These are phyloP conservation scores for Boletus speciosus DNA, from an alignment of 768 basidiomycete genomes.

Conservation along the genomic window DNA sequence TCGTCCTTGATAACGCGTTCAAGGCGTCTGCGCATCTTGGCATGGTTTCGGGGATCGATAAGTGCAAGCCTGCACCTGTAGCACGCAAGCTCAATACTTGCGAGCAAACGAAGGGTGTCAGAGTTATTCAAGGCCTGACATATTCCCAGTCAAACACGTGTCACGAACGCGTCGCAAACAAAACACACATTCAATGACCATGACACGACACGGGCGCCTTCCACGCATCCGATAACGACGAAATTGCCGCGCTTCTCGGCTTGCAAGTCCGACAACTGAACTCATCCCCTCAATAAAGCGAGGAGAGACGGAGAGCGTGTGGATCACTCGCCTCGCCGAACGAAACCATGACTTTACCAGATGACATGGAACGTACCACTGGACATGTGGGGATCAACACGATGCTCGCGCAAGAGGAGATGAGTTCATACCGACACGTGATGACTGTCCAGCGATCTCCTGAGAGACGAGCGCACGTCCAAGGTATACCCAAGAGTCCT, in stretches of 20 bases:
- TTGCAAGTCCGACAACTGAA: conserved; percentile 65
- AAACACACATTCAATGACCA: conserved; percentile 77
- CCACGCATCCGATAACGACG: conserved; percentile 77
- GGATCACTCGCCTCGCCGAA: conserved; percentile 61
- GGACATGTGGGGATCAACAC: conserved; percentile 6
- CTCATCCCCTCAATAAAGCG: background rate
- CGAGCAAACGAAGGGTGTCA: conserved; percentile 76
- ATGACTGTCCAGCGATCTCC: conserved; percentile 70
- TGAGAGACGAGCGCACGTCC: conserved; percentile 76
- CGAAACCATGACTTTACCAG: conserved; percentile 63
- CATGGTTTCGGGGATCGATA: conserved; percentile 62
- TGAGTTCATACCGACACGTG: conserved; percentile 66
- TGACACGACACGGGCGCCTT: conserved; percentile 69
- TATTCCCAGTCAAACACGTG: conserved; percentile 10
- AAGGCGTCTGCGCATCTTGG: conserved; percentile 64
- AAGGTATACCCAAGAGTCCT: conserved; percentile 77
- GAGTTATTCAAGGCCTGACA: conserved; percentile 75
- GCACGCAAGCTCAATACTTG: conserved; percentile 82
- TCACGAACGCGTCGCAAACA: conserved; percentile 2
- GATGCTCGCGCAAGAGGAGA: background rate
- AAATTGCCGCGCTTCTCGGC: conserved; percentile 88
- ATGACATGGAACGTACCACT: conserved; percentile 47
- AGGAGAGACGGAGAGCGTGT: background rate
- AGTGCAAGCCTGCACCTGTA: conserved; percentile 71
- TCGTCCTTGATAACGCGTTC: conserved; percentile 85